Evolutionary conservation across 345 rosid genomes (phyloP).

Genomic region (Anastatica hierochuntica): DNA sequence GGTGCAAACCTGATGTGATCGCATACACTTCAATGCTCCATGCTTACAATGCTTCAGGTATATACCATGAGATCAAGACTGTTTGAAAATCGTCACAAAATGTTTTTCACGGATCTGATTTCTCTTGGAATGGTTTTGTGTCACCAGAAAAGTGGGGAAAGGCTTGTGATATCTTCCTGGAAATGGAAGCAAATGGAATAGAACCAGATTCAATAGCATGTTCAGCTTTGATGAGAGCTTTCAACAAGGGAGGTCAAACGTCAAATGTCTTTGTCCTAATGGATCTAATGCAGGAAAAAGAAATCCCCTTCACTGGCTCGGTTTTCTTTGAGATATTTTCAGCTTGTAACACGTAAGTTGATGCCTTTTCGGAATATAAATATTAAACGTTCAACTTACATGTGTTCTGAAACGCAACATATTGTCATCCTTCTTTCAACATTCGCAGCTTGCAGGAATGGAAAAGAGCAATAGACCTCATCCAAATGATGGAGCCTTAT

Average conservation of each 20-base stretch:
- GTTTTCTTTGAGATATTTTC: conserved; percentile 69
- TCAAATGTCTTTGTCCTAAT: conserved; percentile 61
- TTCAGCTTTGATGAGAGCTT: conserved; percentile 83
- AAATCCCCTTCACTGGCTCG: conserved; percentile 50
- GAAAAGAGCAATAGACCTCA: conserved; percentile 44
- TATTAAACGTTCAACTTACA: not conserved
- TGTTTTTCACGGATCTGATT: conserved; percentile 13
- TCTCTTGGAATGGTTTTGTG: conserved; percentile 11
- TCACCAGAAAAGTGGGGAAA: conserved; percentile 61
- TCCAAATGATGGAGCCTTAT: conserved; percentile 64
- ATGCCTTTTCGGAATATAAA: not conserved
- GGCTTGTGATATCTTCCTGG: conserved; percentile 52
- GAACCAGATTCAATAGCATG: conserved; percentile 65
- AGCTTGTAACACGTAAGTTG: conserved; percentile 75
- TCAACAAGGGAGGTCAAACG: conserved; percentile 63
- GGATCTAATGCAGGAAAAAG: conserved; percentile 55
- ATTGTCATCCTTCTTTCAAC: no score
- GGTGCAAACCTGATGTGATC: conserved; percentile 65
- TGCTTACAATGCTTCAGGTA: conserved; percentile 63
- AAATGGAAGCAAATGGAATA: conserved; percentile 58
- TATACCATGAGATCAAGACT: not conserved
- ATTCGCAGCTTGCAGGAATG: conserved; percentile 68
- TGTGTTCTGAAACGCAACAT: not conserved
- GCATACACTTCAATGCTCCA: conserved; percentile 75
- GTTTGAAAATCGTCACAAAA: conserved; percentile 1